Base-by-base conservation (phyloP, 495 filamentous ascomycete genomes). In the Cudoniella acicularis region DNA sequence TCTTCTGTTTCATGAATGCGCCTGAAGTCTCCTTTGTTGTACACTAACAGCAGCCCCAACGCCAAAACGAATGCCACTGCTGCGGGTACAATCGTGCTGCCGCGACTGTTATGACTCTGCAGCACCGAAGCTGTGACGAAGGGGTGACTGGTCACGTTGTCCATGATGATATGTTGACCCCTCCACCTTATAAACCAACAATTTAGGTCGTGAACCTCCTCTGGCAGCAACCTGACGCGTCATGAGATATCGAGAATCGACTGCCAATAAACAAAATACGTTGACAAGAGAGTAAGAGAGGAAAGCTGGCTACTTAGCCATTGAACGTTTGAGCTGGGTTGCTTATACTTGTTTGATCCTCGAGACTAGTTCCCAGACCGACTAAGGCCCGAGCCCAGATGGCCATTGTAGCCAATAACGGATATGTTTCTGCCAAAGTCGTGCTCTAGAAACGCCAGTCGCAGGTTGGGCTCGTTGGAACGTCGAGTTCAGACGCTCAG, bases 1-100 rank as follows among this genome's bases (percentile, higher is more conserved):
- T 78, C 76, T 27, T 16, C 17, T 24, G 22, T 51, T 43, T 24
- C 48, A 49, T 26, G 36, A 11, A 6, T 48, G 10, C 23, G 8
- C 23, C 48, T 50, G 20, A 6, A 26, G 2, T 11, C 17, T 24
- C 18, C 41, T 27, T 20, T 51, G 26, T 25, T 58, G 45, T 27
- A 58, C 8, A 24, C 26, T n/a, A 43, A 10, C 16, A 51, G 13
- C 1, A 51, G 3, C 17, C 55, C 26, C 55, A 58, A 11, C 22
- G 16, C 48, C 26, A 58, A n/a, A 3, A 51, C 25, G 10, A 42
- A 22, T 23, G 36, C 55, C 17, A 50, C 17, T 25, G 24, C 36
- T 2, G 47, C 48, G 8, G 55, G 25, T 10, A 51, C 25, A 3
- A 51, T 17, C 46, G 43, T 51, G 18, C 30, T 58, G 30, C 30